A percentile compares a stretch with the other conserved stretches of the same genome.
Evolutionary conservation across 2,329 filamentous ascomycete genomes (phyloP).

Genomic region (Trichoderma koningiopsis): DNA sequence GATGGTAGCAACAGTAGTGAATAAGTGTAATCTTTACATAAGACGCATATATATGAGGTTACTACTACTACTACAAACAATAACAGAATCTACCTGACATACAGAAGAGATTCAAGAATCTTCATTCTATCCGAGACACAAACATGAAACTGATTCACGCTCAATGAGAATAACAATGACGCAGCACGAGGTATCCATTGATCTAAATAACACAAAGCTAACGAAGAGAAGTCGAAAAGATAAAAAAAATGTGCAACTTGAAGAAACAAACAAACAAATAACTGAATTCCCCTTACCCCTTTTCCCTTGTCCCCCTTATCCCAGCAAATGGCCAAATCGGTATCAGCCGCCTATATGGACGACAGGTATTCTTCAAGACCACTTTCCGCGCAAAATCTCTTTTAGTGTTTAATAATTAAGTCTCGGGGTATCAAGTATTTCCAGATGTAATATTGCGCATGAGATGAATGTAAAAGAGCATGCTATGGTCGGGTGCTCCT

Average conservation of each 20-base stretch:
- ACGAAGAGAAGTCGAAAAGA: neutral
- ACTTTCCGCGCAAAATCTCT: neutral
- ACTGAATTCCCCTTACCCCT: neutral
- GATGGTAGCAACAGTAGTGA: neutral
- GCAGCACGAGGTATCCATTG: slow-evolving; percentile 13
- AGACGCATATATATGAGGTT: neutral
- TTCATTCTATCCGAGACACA: neutral
- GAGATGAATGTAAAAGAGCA: slow-evolving; percentile 10
- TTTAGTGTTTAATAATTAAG: neutral
- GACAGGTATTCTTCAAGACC: neutral
- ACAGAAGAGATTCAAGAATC: neutral
- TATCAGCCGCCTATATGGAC: neutral
- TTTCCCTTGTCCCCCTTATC: neutral
- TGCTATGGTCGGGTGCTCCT: neutral
- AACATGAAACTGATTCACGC: neutral
- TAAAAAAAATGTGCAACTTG: neutral
- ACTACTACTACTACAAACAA: neutral
- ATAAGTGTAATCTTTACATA: neutral
- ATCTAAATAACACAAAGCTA: slow-evolving; percentile 10
- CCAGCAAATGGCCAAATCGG: neutral
- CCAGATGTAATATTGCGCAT: neutral
- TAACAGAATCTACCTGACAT: neutral
- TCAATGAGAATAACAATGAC: neutral
- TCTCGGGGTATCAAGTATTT: slow-evolving; percentile 20
- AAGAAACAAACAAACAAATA: neutral